These are phyloP conservation scores for Bocquillonia castaneifolia DNA, from an alignment of 441 rosid species.

Conservation along the genomic window DNA sequence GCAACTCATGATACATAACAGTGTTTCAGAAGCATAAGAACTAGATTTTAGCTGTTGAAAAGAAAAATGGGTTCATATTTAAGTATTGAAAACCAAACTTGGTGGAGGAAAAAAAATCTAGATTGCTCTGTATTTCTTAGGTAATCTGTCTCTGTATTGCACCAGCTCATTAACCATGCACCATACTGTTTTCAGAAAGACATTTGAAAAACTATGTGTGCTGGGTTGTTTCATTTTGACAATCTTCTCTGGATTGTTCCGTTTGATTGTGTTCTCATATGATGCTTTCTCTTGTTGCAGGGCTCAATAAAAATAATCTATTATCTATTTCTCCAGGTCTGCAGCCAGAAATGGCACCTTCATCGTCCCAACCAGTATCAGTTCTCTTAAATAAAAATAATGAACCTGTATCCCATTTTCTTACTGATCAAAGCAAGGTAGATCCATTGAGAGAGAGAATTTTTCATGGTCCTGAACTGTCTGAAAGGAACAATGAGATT, in stretches of 20 bases:
- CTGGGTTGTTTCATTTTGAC: neutral
- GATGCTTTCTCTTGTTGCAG: slow-evolving; percentile 36
- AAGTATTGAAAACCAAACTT: neutral
- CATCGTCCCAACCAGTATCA: slow-evolving; percentile 44
- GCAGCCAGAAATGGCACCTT: slow-evolving; percentile 34
- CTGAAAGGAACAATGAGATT: slow-evolving; percentile 41
- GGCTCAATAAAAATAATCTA: slow-evolving; percentile 35
- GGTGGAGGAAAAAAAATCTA: neutral
- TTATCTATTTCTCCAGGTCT: slow-evolving; percentile 37
- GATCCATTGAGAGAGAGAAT: slow-evolving; percentile 47
- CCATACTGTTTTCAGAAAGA: neutral
- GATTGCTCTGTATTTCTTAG: neutral
- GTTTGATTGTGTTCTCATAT: slow-evolving; percentile 24
- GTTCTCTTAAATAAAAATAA: slow-evolving; percentile 35
- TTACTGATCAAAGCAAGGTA: slow-evolving; percentile 43
- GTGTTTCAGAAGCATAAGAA: neutral
- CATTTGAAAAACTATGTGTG: neutral
- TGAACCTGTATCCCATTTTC: slow-evolving; percentile 36
- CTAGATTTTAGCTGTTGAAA: neutral
- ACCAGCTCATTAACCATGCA: neutral
- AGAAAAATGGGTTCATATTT: neutral
- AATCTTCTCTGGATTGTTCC: slow-evolving; percentile 6
- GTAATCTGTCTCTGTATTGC: neutral
- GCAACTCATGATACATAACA: neutral
- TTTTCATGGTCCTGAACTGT: slow-evolving; percentile 37